These are phyloP conservation scores for Annulohypoxylon moriforme DNA, from an alignment of 495 filamentous ascomycete species.

Conservation along the genomic window DNA sequence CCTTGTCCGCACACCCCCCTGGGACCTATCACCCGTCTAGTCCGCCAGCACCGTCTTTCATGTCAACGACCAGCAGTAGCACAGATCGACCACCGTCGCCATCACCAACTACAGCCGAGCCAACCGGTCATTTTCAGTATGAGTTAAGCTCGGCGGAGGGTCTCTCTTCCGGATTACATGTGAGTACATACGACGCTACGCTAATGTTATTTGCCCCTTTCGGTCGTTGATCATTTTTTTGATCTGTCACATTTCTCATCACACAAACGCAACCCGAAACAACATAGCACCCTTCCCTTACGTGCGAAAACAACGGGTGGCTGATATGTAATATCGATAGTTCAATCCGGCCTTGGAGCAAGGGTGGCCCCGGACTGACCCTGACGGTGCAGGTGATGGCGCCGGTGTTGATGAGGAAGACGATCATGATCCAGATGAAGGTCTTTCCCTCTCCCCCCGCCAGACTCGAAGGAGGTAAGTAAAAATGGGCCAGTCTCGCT, in stretches of 20 bases:
- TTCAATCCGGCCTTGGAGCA: conserved; percentile 31
- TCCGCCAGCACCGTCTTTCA: conserved; percentile 12
- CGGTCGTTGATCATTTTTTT: conserved; percentile 10
- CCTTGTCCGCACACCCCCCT: conserved; percentile 18
- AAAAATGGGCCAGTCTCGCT: conserved; percentile 8
- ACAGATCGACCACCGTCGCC: conserved; percentile 22
- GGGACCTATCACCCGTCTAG: conserved; percentile 11
- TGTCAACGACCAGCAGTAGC: neutral
- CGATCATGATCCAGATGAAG: conserved; percentile 22
- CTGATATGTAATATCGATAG: conserved; percentile 23
- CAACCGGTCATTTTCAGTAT: conserved; percentile 26
- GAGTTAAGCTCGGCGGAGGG: conserved; percentile 24
- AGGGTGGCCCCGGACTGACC: conserved; percentile 22
- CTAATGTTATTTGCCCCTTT: conserved; percentile 8
- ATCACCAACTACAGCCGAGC: conserved; percentile 3
- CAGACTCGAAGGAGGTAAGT: conserved; percentile 26
- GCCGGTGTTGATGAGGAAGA: conserved; percentile 28
- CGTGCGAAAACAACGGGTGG: neutral
- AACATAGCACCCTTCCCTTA: conserved; percentile 1
- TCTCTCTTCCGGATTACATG: conserved; percentile 15
- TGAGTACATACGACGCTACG: conserved; percentile 2
- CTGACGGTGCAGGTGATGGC: conserved; percentile 17
- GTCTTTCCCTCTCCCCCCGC: conserved; percentile 21
- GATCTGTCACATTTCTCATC: neutral
- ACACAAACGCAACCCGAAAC: neutral